Evolutionary conservation across 176 grass and related monocot species (phyloP).

Genomic region (Rhynchospora breviuscula): DNA sequence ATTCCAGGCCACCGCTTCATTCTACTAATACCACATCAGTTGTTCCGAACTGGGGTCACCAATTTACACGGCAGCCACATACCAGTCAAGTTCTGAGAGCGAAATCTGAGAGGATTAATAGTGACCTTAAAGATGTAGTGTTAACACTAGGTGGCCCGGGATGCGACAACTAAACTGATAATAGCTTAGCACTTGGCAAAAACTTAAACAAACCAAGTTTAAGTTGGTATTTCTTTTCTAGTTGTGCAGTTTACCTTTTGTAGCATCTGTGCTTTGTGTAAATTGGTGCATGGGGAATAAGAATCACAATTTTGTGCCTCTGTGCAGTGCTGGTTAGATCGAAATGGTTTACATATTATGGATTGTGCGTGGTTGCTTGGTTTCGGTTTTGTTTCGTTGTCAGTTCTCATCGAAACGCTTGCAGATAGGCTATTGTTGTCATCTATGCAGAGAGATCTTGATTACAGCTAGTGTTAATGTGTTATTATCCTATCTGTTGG

Average conservation of each 20-base stretch:
- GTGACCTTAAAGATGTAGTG: slow-evolving; percentile 80
- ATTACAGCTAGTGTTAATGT: no score
- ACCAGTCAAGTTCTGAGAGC: slow-evolving; percentile 43
- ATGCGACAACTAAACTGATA: slow-evolving; percentile 34
- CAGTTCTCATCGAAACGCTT: no score
- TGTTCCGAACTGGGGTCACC: slow-evolving; percentile 42
- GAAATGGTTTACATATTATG: no score
- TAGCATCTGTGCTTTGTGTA: neutral
- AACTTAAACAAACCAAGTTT: neutral
- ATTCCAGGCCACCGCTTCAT: slow-evolving; percentile 46
- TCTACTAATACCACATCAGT: slow-evolving; percentile 30
- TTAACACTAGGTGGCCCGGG: slow-evolving; percentile 88
- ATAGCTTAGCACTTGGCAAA: neutral
- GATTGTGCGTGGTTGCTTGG: no score
- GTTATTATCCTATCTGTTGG: no score
- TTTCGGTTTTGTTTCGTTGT: no score
- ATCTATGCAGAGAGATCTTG: no score
- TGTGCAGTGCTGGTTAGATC: neutral
- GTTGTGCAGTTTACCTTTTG: neutral
- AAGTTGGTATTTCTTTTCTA: neutral
- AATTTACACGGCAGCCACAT: slow-evolving; percentile 30
- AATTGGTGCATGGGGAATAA: neutral
- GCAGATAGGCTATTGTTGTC: no score
- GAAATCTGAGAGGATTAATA: slow-evolving; percentile 46
- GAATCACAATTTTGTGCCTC: neutral